phyloP scores from a whole-genome alignment of 2,329 filamentous ascomycete species.

The Claviceps fusiformis region DNA sequence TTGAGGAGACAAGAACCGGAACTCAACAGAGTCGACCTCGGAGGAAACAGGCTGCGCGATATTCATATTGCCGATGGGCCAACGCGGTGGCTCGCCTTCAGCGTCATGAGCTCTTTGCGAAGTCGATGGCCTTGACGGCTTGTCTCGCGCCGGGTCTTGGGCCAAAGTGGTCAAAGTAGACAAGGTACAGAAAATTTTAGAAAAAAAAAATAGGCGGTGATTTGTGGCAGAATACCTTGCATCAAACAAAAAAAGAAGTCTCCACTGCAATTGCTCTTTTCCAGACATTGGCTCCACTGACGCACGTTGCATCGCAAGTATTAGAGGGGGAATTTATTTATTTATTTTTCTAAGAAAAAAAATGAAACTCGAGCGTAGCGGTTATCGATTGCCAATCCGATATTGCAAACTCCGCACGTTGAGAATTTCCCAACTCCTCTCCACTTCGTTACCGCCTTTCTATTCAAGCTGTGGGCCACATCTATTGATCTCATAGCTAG shows the following conservation, averaged over 20 bases:
- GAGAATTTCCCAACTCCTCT: not conserved
- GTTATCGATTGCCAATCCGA: not conserved
- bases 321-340: not conserved
- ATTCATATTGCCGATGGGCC: conserved; percentile 36
- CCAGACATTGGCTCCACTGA: not conserved
- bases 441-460: not conserved
- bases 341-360: too few species aligned
- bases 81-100: not conserved
- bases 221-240: not conserved
- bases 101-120: not conserved
- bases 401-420: not conserved
- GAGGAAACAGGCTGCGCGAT: conserved; percentile 73
- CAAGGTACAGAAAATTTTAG: not conserved
- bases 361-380: too few species aligned
- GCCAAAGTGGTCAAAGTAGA: not conserved
- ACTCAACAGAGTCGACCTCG: conserved; percentile 75
- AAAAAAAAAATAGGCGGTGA: not conserved
- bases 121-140: not conserved
- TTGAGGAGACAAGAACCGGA: conserved; percentile 65
- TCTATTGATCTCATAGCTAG: not conserved
- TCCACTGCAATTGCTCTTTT: not conserved
- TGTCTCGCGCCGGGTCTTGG: not conserved
- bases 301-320: not conserved
- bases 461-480: not conserved
- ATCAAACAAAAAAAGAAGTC: not conserved